Conservation (phyloP, 177 flowering plant genomes). For the Vitis hybrid region DNA sequence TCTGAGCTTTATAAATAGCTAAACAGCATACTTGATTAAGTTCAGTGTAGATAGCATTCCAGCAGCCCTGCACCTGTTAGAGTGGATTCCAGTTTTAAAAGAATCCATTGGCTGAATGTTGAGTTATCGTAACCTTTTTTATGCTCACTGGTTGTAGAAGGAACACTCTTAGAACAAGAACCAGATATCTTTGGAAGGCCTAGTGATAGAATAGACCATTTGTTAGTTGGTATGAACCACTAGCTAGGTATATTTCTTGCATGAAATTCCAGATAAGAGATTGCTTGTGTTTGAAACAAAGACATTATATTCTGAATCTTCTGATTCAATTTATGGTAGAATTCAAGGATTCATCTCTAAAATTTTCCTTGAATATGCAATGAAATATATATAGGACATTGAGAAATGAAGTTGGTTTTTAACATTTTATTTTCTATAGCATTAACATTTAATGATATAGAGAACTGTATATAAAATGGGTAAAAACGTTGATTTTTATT, state of each 20-base stretch:
- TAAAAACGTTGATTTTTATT: not conserved
- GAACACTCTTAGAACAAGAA: not conserved
- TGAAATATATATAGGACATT: not conserved
- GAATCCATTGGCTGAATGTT: not conserved
- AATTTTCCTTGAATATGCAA: not conserved
- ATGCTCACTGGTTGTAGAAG: not conserved
- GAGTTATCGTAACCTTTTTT: not conserved
- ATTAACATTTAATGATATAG: not conserved
- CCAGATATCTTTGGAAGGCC: not conserved
- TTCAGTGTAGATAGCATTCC: not conserved
- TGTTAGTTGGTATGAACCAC: constrained; percentile 2
- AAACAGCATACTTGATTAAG: not conserved
- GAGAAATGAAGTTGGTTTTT: not conserved
- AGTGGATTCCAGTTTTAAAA: not conserved
- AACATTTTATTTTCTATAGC: not conserved
- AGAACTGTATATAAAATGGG: not conserved
- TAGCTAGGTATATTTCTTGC: not conserved
- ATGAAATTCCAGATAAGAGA: not conserved
- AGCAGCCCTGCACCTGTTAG: not conserved
- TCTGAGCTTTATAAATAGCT: not conserved
- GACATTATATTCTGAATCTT: not conserved
- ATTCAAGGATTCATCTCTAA: not conserved
- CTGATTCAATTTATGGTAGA: not conserved
- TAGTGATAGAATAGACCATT: not conserved
- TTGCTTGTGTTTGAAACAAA: not conserved